Percentiles rank a stretch among this genome's conserved stretches.
Evolutionary conservation across 2,329 filamentous ascomycete species (phyloP).

Genomic region (Botryotinia narcissicola): DNA sequence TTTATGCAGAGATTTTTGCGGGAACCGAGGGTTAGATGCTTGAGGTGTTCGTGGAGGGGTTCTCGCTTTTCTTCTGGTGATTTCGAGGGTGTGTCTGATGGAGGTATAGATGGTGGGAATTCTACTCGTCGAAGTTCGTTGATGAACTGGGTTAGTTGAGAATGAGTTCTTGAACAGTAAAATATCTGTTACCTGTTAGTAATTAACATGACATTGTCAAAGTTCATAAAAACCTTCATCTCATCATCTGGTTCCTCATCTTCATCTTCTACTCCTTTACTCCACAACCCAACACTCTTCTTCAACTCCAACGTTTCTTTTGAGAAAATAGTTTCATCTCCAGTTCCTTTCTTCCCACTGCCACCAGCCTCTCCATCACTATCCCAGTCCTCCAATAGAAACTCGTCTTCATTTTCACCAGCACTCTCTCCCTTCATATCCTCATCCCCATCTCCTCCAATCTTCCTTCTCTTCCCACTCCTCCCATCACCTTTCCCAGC

Average conservation of each 20-base stretch:
- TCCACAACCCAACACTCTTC: constrained; percentile 49
- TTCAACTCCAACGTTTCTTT: constrained; percentile 61
- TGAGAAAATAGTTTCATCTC: constrained; percentile 49
- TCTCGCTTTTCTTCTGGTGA: constrained; percentile 12
- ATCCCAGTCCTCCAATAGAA: constrained; percentile 66
- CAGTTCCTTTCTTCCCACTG: constrained; percentile 29
- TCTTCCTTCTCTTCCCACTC: constrained; percentile 47
- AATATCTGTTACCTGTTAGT: constrained; percentile 48
- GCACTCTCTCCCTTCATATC: constrained; percentile 35
- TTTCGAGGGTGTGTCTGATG: constrained; percentile 38
- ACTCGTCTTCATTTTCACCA: constrained; percentile 54
- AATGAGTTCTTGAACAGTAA: constrained; percentile 72
- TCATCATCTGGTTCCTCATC: constrained; percentile 54
- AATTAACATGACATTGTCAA: neutral
- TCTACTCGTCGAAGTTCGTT: constrained; percentile 62
- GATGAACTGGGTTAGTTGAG: constrained; percentile 68
- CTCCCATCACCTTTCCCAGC: constrained; percentile 43
- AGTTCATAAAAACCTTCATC: constrained; percentile 45
- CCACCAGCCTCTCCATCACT: constrained; percentile 54
- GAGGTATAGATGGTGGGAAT: constrained; percentile 57
- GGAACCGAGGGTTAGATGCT: constrained; percentile 66
- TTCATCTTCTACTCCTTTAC: constrained; percentile 41
- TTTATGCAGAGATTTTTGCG: constrained; percentile 83
- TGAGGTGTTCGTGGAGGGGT: constrained; percentile 53
- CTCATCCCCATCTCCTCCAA: constrained; percentile 23